Conservation (phyloP, 2,329 filamentous ascomycete genomes). For the Fusarium xyrophilum region DNA sequence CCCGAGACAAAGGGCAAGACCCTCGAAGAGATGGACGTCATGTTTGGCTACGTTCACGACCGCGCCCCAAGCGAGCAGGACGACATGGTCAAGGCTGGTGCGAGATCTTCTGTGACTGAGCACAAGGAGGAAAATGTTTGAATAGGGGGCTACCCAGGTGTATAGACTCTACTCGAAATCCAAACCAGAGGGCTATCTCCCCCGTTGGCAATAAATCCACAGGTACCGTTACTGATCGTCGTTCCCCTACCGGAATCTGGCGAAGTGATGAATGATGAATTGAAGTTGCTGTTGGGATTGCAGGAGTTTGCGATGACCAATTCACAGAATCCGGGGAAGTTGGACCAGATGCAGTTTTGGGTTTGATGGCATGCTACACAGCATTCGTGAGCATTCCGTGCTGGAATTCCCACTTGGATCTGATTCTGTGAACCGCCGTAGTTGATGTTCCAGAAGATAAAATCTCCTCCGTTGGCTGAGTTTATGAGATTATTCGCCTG, state of each 20-base stretch:
- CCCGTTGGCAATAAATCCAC: not conserved
- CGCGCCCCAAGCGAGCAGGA: conserved; percentile 19
- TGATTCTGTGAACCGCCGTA: not conserved
- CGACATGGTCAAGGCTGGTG: conserved; percentile 24
- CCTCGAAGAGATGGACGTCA: conserved; percentile 59
- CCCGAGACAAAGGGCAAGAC: conserved; percentile 64
- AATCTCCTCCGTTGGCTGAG: not conserved
- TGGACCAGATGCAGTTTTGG: conserved; percentile 1
- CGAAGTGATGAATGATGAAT: not conserved
- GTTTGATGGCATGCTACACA: not conserved
- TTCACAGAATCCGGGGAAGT: not conserved
- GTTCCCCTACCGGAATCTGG: not conserved
- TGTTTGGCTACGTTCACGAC: conserved; percentile 42
- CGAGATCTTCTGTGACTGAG: conserved; percentile 28
- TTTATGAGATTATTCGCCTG: not conserved
- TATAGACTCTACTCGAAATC: not conserved
- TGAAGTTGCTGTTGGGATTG: not conserved
- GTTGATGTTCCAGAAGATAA: not conserved
- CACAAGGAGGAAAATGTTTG: conserved; percentile 34
- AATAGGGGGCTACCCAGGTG: not conserved
- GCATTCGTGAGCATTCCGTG: not conserved
- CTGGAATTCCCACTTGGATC: not conserved
- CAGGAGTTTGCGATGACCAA: not conserved
- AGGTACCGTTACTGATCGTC: not conserved
- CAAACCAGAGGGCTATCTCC: not conserved